Evolutionary conservation across 345 rosid species (phyloP).

Genomic region (Bruguiera sexangula): DNA sequence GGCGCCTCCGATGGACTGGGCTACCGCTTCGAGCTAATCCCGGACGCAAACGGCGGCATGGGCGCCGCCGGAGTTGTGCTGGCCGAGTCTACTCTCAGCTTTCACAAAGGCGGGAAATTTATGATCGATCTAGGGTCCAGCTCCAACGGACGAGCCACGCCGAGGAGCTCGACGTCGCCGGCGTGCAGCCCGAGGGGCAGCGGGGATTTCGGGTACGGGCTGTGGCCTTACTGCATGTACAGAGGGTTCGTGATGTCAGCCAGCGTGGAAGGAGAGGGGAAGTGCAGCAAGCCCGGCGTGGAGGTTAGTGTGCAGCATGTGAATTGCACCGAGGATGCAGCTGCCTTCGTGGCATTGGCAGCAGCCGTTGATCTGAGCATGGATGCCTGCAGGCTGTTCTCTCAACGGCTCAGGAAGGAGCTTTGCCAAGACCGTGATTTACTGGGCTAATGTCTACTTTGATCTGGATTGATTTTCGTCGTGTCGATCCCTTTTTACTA

Average conservation of each 20-base stretch:
- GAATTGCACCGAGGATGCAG: slow-evolving; percentile 88
- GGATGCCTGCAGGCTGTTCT: slow-evolving; percentile 90
- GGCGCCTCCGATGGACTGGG: slow-evolving; percentile 68
- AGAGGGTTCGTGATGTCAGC: slow-evolving; percentile 90
- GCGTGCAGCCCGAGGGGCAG: slow-evolving; percentile 76
- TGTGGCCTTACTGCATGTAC: slow-evolving; percentile 61
- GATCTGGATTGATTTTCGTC: background rate
- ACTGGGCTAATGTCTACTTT: slow-evolving; percentile 6
- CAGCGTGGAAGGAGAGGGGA: slow-evolving; percentile 77
- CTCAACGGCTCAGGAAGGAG: slow-evolving; percentile 82
- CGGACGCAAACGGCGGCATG: slow-evolving; percentile 39
- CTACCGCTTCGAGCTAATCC: slow-evolving; percentile 68
- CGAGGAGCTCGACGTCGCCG: slow-evolving; percentile 45
- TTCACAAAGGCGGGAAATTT: slow-evolving; percentile 71
- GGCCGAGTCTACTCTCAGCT: slow-evolving; percentile 63
- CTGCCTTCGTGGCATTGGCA: slow-evolving; percentile 83
- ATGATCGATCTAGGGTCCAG: slow-evolving; percentile 47
- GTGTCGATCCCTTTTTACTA: background rate
- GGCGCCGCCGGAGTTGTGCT: slow-evolving; percentile 63
- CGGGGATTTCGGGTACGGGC: slow-evolving; percentile 63
- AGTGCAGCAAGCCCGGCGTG: slow-evolving; percentile 78
- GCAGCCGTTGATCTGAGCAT: slow-evolving; percentile 87
- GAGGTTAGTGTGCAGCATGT: slow-evolving; percentile 92
- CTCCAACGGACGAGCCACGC: slow-evolving; percentile 33
- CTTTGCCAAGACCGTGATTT: slow-evolving; percentile 52